A percentile compares a stretch with the other conserved stretches of the same genome.
These are phyloP conservation scores for Diaporthe vaccinii DNA, from an alignment of 2,329 filamentous ascomycete species.

Conservation along the genomic window DNA sequence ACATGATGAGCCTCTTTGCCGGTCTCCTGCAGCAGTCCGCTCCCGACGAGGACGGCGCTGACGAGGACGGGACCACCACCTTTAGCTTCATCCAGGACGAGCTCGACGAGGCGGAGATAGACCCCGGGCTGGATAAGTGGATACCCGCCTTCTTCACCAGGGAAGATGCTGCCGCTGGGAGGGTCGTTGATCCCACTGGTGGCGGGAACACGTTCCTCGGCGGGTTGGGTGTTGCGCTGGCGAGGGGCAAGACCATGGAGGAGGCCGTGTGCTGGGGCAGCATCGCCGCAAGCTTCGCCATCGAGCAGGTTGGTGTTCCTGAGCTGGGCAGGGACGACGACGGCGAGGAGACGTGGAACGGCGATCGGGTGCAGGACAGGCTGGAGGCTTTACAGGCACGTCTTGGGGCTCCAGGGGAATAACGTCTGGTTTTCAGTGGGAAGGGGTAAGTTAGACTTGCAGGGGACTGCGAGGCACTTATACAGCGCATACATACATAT, in stretches of 20 bases:
- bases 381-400: constrained; percentile 64
- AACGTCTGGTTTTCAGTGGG: neutral
- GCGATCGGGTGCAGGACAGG: constrained; percentile 64
- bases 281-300: constrained; percentile 90
- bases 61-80: constrained; percentile 59
- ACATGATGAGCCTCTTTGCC: constrained; percentile 74
- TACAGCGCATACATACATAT: neutral
- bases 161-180: constrained; percentile 49
- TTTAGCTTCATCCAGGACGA: constrained; percentile 52
- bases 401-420: constrained; percentile 44
- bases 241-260: constrained; percentile 70
- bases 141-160: constrained; percentile 80
- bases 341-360: constrained; percentile 73
- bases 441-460: neutral
- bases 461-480: neutral
- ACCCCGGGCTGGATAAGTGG: constrained; percentile 79
- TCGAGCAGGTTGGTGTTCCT: constrained; percentile 93
- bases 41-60: constrained; percentile 8
- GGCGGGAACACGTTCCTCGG: constrained; percentile 91
- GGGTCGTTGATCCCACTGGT: constrained; percentile 91
- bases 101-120: constrained; percentile 69
- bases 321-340: constrained; percentile 59
- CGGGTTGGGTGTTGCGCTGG: constrained; percentile 70
- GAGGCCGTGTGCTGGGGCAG: constrained; percentile 84
- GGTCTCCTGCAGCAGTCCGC: constrained; percentile 61